Base-by-base conservation (phyloP, 331 rosid species). In the Acacia pycnantha region DNA sequence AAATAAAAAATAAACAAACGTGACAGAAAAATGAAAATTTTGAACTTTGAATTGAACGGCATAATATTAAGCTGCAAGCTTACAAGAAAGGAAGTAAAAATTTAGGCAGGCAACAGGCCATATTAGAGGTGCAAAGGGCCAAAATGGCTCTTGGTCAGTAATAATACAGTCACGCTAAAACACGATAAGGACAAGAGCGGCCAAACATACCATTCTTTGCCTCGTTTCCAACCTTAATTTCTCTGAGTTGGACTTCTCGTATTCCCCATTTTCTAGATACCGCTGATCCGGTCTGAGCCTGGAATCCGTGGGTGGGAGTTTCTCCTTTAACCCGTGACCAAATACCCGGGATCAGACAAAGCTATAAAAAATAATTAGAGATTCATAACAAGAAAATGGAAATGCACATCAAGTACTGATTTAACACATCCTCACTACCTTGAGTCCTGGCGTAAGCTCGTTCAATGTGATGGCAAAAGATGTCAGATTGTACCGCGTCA, bases 271-370 rank as follows among this genome's bases (percentile, higher is more conserved):
- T 90, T 96, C 99, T 76, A 96, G 85, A 87, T 91, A 94, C 77
- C 99, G 94, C 84, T 96, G 99, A 86, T 96, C 99, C 1, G 99
- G 99, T 84, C 99, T 90, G 71, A 96, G 89, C 89, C 99, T 90
- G 68, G 99, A 96, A 90, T 96, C 99, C 75, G 99, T 96, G 82
- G 99, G 97, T 37, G 99, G 99, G 71, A 96, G 99, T 87, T 91
- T 96, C 93, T 91, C 99, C 99, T 96, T 88, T 90, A 90, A 95
- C 89, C 94, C 94, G 91, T 90, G 91, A 95, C 90, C 91, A 96
- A 92, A 95, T 84, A 88, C 90, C 94, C 88, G 43, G 88, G 85
- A 95, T 93, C 92, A 93, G 98, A 92, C 84, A 90, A 84, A 86
- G 88, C 94, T 89, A 93, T 84, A 84, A 85, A 83, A 91, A 78